Conservation (phyloP, 2,329 filamentous ascomycete species). For the Penicillium crustosum region DNA sequence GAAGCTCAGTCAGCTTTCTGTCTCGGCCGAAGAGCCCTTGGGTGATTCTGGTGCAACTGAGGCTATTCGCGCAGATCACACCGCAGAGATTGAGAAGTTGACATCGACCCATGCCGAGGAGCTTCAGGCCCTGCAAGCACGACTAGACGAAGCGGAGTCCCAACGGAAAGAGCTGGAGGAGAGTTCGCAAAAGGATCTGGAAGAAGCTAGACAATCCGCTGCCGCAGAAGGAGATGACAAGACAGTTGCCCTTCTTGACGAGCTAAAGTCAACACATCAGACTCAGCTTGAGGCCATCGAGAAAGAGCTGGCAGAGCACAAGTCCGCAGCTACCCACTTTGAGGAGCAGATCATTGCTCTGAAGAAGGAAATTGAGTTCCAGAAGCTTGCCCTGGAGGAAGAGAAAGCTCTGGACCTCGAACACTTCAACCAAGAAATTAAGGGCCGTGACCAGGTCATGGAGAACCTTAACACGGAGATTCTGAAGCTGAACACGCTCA, state of each 20-base stretch:
- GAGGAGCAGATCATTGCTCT: constrained; percentile 32
- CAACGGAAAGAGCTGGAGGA: constrained; percentile 40
- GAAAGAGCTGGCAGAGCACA: constrained; percentile 36
- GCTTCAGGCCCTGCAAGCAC: constrained; percentile 33
- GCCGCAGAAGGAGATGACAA: constrained; percentile 38
- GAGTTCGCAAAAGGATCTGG: constrained; percentile 39
- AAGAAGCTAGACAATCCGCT: constrained; percentile 40
- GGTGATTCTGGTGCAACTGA: constrained; percentile 26
- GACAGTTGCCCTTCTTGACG: constrained; percentile 36
- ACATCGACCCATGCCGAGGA: constrained; percentile 34
- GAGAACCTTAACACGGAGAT: constrained; percentile 43
- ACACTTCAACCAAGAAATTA: constrained; percentile 34
- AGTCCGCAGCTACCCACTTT: constrained; percentile 30
- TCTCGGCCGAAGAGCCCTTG: constrained; percentile 27
- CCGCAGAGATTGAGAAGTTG: constrained; percentile 36
- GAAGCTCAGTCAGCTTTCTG: constrained; percentile 34
- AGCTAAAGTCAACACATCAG: constrained; percentile 39
- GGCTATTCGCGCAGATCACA: constrained; percentile 32
- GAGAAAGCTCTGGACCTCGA: constrained; percentile 36
- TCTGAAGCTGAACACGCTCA: constrained; percentile 35
- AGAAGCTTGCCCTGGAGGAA: constrained; percentile 31
- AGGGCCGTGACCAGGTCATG: constrained; percentile 39
- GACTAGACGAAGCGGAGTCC: constrained; percentile 38
- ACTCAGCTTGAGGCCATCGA: constrained; percentile 38
- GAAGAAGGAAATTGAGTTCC: constrained; percentile 34